phyloP scores from a whole-genome alignment of 352 stramenopile species.

The Globisporangium carolinianum region DNA sequence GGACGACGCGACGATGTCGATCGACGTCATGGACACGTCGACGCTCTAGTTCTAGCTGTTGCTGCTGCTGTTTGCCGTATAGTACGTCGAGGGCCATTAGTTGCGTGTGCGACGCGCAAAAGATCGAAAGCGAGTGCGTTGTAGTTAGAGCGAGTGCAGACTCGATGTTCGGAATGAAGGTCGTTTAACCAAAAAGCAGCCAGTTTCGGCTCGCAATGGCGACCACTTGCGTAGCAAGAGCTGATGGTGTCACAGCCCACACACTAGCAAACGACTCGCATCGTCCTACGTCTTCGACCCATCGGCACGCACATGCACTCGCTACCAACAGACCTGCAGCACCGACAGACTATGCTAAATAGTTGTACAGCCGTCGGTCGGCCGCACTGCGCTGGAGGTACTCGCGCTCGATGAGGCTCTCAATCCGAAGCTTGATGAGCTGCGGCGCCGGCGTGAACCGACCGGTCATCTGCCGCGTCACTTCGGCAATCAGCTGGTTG shows the following conservation, averaged over 20 bases:
- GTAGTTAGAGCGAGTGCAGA: no score
- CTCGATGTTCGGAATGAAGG: no score
- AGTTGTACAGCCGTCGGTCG: slow-evolving; percentile 95
- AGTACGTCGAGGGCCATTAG: no score
- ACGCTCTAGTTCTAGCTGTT: slow-evolving; percentile 1
- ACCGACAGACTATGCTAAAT: slow-evolving; percentile 88
- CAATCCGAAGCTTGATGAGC: slow-evolving; percentile 98
- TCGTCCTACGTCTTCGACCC: no score
- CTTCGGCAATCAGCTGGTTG: slow-evolving; percentile 88
- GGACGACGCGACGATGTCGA: slow-evolving; percentile 11
- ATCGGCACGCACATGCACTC: background rate
- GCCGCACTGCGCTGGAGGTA: slow-evolving; percentile 94
- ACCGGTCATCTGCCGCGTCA: slow-evolving; percentile 80
- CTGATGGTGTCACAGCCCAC: no score
- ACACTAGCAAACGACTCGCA: no score
- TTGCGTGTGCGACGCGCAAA: no score
- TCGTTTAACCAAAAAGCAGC: no score
- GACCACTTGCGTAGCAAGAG: no score
- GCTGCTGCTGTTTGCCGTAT: no score
- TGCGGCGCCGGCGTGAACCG: slow-evolving; percentile 92
- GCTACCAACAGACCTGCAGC: background rate
- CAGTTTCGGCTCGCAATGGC: no score
- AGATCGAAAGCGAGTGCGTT: no score
- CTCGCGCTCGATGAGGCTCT: slow-evolving; percentile 98
- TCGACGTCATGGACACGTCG: slow-evolving; percentile 17